These are phyloP conservation scores for Bassia scoparia DNA, from an alignment of 148 eudicot species.

Conservation along the genomic window DNA sequence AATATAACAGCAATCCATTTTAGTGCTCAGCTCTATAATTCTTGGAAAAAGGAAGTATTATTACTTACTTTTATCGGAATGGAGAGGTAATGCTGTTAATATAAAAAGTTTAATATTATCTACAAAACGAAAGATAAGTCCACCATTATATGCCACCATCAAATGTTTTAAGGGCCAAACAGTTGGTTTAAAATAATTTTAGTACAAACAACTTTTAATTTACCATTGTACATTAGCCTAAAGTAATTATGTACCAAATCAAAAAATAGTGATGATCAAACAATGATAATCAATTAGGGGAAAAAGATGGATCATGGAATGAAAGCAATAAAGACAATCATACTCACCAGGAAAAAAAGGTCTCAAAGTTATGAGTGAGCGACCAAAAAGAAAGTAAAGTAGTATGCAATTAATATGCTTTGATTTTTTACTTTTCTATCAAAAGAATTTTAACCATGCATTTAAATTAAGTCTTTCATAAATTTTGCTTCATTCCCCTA, in stretches of 20 bases:
- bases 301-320: not conserved
- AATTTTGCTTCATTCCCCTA: too few species aligned
- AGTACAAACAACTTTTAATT: slow-evolving; percentile 15
- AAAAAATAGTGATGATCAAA: slow-evolving; percentile 25
- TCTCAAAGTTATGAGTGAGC: not conserved
- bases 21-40: too few species aligned
- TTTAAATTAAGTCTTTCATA: too few species aligned
- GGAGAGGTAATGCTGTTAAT: too few species aligned
- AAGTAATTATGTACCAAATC: slow-evolving; percentile 23
- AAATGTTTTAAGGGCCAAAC: not conserved
- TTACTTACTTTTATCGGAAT: too few species aligned
- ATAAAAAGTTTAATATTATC: too few species aligned
- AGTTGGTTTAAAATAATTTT: not conserved
- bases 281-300: slow-evolving; percentile 14
- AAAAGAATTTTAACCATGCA: too few species aligned
- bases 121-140: slow-evolving; percentile 3
- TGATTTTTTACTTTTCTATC: slow-evolving; percentile 25
- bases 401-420: slow-evolving; percentile 23
- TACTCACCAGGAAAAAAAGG: slow-evolving; percentile 5
- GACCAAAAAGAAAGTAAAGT: slow-evolving; percentile 12
- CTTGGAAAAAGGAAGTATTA: too few species aligned
- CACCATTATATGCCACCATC: slow-evolving; percentile 1
- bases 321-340: slow-evolving; percentile 18
- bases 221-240: slow-evolving; percentile 6
- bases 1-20: too few species aligned